Evolutionary conservation across 2,329 filamentous ascomycete genomes (phyloP).

Genomic region (Atkinsonella hypoxylon): DNA sequence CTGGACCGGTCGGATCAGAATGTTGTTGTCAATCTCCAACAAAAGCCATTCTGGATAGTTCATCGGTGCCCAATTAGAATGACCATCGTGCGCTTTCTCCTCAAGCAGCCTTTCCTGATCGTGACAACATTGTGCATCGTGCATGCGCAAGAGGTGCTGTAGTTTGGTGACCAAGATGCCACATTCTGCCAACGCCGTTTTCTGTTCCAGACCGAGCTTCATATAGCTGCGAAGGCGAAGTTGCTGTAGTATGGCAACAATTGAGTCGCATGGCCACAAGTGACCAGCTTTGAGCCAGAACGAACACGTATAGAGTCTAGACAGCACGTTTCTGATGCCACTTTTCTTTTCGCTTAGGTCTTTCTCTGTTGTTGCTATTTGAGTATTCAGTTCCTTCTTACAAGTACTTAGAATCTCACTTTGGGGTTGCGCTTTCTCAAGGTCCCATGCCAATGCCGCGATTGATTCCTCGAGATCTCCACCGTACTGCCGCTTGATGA

Average conservation of each 20-base stretch:
- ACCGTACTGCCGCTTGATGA: not conserved
- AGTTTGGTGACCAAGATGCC: conserved; percentile 30
- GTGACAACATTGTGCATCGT: not conserved
- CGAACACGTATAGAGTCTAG: not conserved
- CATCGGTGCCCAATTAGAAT: conserved; percentile 35
- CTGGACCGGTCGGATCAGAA: conserved; percentile 48
- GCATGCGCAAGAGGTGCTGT: conserved; percentile 33
- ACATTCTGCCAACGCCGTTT: conserved; percentile 26
- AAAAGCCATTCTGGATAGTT: conserved; percentile 45
- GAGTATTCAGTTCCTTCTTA: not conserved
- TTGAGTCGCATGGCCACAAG: conserved; percentile 34
- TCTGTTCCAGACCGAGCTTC: conserved; percentile 24
- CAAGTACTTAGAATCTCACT: not conserved
- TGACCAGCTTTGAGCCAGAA: conserved; percentile 29
- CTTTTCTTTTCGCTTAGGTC: not conserved
- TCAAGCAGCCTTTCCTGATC: conserved; percentile 8
- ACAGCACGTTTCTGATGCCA: not conserved
- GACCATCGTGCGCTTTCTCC: not conserved
- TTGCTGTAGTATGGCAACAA: conserved; percentile 32
- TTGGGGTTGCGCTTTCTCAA: not conserved
- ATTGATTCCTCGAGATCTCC: conserved; percentile 3
- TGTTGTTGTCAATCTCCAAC: conserved; percentile 48
- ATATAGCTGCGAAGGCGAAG: conserved; percentile 19
- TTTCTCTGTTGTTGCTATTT: not conserved
- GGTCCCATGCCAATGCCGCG: not conserved